Evolutionary conservation across 257 asterid species (phyloP).

Genomic region (Nicotiana undulata): DNA sequence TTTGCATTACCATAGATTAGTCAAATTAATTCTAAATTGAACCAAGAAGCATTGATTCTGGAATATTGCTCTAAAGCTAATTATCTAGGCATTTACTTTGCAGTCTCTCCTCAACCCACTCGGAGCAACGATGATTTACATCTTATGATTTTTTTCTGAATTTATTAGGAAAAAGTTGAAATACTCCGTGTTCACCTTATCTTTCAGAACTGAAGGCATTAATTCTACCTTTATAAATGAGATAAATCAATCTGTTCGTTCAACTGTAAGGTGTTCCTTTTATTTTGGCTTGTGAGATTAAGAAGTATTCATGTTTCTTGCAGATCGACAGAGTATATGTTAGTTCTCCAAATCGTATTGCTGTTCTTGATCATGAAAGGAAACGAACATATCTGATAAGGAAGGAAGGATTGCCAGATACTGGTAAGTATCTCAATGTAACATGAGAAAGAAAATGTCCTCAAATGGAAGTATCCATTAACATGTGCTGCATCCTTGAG

Average conservation of each 20-base stretch:
- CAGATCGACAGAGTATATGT: constrained; percentile 90
- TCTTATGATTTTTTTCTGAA: not conserved
- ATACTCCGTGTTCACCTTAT: not conserved
- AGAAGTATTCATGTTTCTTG: constrained; percentile 8
- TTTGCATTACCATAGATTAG: not conserved
- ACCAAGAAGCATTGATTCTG: not conserved
- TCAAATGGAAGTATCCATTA: not conserved
- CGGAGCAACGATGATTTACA: not conserved
- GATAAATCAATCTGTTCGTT: not conserved
- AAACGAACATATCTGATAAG: constrained; percentile 72
- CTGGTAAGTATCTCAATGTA: constrained; percentile 35
- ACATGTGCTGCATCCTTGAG: not conserved
- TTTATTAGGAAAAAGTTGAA: not conserved
- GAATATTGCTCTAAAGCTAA: not conserved
- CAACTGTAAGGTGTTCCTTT: not conserved
- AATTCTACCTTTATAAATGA: not conserved
- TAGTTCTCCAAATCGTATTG: constrained; percentile 54
- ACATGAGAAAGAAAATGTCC: not conserved
- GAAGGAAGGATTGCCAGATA: constrained; percentile 88
- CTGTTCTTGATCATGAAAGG: constrained; percentile 84
- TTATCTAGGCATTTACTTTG: not conserved
- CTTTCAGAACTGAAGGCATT: not conserved
- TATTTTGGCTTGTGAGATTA: not conserved
- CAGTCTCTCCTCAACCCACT: not conserved
- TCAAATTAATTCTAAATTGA: not conserved